phyloP scores from a whole-genome alignment of 1,284 basidiomycete genomes.

The Hortiboletus rubellus region DNA sequence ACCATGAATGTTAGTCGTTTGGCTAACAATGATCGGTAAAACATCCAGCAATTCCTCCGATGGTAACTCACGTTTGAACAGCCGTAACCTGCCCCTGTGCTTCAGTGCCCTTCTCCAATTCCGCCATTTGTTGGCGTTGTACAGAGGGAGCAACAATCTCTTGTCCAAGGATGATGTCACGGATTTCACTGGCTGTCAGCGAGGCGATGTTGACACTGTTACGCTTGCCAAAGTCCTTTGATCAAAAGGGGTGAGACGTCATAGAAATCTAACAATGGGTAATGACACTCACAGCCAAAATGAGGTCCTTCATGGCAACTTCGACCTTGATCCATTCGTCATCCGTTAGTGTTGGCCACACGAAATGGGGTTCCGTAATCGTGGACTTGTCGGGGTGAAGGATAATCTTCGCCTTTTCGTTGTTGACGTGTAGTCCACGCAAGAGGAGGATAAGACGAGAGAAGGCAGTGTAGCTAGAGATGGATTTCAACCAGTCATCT shows the following conservation, averaged over 20 bases:
- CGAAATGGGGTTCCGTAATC: conserved; percentile 96
- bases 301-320: conserved; percentile 94
- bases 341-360: conserved; percentile 94
- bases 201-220: conserved; percentile 99
- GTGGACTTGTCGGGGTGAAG: conserved; percentile 92
- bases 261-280: neutral
- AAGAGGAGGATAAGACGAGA: conserved; percentile 95
- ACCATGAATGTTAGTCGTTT: conserved; percentile 97
- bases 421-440: conserved; percentile 97
- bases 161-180: conserved; percentile 96
- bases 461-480: conserved; percentile 99
- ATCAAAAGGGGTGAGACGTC: conserved; percentile 13
- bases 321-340: conserved; percentile 99
- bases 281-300: conserved; percentile 63
- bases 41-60: neutral
- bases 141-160: conserved; percentile 92
- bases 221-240: conserved; percentile 94
- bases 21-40: conserved; percentile 41
- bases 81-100: conserved; percentile 96
- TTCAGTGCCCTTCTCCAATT: conserved; percentile 95
- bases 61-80: conserved; percentile 72
- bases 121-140: conserved; percentile 99
- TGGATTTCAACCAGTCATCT: conserved; percentile 99
- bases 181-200: conserved; percentile 92
- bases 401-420: conserved; percentile 98